These are phyloP conservation scores for Lasiodiplodia citricola DNA, from an alignment of 2,329 filamentous ascomycete genomes.

Conservation along the genomic window DNA sequence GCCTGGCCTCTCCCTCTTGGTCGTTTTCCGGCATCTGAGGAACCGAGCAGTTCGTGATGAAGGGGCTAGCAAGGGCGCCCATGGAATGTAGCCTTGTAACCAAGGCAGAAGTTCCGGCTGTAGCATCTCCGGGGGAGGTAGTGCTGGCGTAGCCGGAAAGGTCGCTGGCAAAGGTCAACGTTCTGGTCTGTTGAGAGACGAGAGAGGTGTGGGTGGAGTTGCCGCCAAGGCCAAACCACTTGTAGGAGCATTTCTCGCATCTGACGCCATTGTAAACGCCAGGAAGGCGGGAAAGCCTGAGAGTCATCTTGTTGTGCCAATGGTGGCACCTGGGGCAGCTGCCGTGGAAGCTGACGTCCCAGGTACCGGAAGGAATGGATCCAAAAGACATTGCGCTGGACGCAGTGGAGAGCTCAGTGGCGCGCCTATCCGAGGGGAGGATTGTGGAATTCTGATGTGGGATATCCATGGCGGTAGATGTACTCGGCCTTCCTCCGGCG, in stretches of 20 bases:
- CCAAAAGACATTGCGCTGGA: constrained; percentile 22
- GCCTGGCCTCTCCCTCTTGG: background rate
- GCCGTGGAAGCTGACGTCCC: constrained; percentile 26
- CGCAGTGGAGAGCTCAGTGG: background rate
- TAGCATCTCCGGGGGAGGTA: background rate
- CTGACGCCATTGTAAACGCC: constrained; percentile 26
- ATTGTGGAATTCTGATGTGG: background rate
- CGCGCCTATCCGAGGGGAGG: background rate
- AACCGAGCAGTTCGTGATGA: constrained; percentile 16
- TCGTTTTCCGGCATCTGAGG: background rate
- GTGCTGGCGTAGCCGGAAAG: constrained; percentile 1
- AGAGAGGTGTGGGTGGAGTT: constrained; percentile 29
- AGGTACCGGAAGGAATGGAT: constrained; percentile 13
- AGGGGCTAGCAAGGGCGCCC: constrained; percentile 27
- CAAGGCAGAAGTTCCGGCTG: background rate
- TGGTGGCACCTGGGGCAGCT: constrained; percentile 29
- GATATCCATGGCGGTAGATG: constrained; percentile 9
- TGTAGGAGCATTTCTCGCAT: constrained; percentile 28
- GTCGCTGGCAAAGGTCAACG: constrained; percentile 1
- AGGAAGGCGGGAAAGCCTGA: constrained; percentile 24
- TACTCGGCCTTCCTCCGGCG: background rate
- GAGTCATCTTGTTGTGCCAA: constrained; percentile 25
- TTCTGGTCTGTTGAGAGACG: constrained; percentile 26
- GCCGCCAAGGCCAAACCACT: constrained; percentile 29
- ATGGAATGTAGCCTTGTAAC: constrained; percentile 22